Evolutionary conservation across 441 rosid species (phyloP), one percentile per base, ranked within the genome.

Genomic region (Gossypium schwendimanii): DNA sequence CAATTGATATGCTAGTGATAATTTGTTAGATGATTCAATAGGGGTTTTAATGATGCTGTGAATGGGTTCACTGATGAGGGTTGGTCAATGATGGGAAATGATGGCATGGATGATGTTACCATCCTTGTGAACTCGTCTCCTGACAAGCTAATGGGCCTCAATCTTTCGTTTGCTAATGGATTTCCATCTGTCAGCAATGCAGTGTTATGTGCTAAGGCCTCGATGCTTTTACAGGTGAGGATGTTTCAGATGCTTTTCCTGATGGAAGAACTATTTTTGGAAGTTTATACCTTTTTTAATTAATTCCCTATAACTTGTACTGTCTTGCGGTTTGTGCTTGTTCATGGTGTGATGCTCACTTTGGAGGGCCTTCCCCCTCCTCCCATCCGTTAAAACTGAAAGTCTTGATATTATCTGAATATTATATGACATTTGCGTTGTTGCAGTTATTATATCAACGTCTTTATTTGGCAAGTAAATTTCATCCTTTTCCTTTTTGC

Each of bases 1-100:
- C 26, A 65, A 3, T 6, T 52, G 75, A 3, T 49, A 26, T 67
- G 23, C 63, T 52, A 7, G 73, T 60, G 57, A 41, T 47, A 65
- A 33, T 62, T 73, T 81, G 36, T 82, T 47, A 23, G 71, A 54
- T 81, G 61, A 49, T 79, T 63, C 12, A 66, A 65, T 79, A 95
- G 99, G 84, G 98, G 98, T 36, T 92, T 95, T 71, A 95, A 95
- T 75, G 99, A 95, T 84, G 97, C 96, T 74, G 88, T 95, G 65
- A 92, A 95, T 77, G 96, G 97, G 31, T 91, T 95, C 78, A 82
- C 90, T 36, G 99, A 95, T 71, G 99, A 95, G 84, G 98, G 99
- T 47, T 95, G 98, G 99, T 85, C 97, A 6, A 77, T 91, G 83
- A 80, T 89, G 80, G 98, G 96, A 73, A 94, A 87, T 81, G 91